Evolutionary conservation across 192 early-diverging fungal genomes (phyloP).

Genomic region (Funneliformis mosseae): DNA sequence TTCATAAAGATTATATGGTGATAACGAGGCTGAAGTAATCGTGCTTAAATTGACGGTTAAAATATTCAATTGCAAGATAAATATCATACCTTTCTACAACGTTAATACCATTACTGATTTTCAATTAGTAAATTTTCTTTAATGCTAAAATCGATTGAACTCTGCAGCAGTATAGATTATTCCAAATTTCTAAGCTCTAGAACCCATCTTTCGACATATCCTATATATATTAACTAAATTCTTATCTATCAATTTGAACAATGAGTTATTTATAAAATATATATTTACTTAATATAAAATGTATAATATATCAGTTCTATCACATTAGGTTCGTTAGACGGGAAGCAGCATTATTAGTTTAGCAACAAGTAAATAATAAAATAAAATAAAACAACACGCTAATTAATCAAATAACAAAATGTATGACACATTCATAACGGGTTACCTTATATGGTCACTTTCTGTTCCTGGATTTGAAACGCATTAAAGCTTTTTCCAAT

Average conservation of each 20-base stretch:
- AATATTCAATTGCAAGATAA: not conserved
- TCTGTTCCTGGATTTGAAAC: conserved; percentile 48
- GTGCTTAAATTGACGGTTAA: not conserved
- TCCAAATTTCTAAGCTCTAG: too few species aligned
- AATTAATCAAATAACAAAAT: conserved; percentile 2
- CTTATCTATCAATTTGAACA: conserved; percentile 18
- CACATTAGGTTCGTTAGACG: not conserved
- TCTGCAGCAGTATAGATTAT: not conserved
- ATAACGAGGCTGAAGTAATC: not conserved
- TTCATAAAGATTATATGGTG: not conserved
- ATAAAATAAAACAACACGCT: not conserved
- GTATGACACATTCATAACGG: not conserved
- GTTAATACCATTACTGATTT: not conserved
- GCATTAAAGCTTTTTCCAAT: conserved; percentile 69
- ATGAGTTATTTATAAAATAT: conserved; percentile 16
- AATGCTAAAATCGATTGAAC: not conserved
- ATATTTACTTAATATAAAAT: not conserved
- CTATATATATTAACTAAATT: not conserved
- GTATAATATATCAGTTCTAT: not conserved
- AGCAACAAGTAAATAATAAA: conserved; percentile 7
- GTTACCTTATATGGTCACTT: conserved; percentile 37
- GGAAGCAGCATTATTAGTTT: conserved; percentile 12
- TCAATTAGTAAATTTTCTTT: not conserved
- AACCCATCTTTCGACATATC: not conserved
- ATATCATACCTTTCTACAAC: not conserved